These are phyloP conservation scores for Spergularia azorica DNA, from an alignment of 179 eudicot genomes.

Conservation along the genomic window DNA sequence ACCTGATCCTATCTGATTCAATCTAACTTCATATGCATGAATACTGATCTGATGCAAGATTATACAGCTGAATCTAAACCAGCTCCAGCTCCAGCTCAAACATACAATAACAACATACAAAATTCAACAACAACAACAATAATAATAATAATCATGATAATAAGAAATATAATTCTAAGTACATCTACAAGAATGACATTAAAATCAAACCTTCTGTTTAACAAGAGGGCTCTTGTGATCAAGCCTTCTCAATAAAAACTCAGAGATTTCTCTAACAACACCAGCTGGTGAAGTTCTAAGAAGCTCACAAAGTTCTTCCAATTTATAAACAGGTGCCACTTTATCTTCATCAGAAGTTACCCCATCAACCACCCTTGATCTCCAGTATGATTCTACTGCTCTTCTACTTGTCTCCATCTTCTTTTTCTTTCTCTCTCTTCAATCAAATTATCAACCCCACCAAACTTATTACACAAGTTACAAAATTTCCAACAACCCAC, in stretches of 20 bases:
- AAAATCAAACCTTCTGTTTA: conserved; percentile 66
- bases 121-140: background rate
- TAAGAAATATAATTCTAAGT: background rate
- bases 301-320: conserved; percentile 89
- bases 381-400: conserved; percentile 96
- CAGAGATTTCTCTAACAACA: conserved; percentile 80
- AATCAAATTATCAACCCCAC: conserved; percentile 16
- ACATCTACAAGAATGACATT: conserved; percentile 3
- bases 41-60: too few relatives aligned
- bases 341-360: conserved; percentile 96
- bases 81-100: background rate
- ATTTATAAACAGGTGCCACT: conserved; percentile 88
- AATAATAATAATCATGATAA: background rate
- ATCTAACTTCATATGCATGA: too few relatives aligned
- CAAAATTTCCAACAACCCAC: conserved; percentile 11
- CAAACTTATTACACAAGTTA: background rate
- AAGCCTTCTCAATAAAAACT: conserved; percentile 76
- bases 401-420: conserved; percentile 94
- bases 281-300: conserved; percentile 64
- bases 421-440: background rate
- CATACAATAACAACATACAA: background rate
- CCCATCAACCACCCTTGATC: conserved; percentile 82
- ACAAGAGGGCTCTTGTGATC: conserved; percentile 87
- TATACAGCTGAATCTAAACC: too few relatives aligned
- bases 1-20: too few relatives aligned